Conservation (phyloP, 1,284 basidiomycete genomes). For the Sporisorium sorghi region DNA sequence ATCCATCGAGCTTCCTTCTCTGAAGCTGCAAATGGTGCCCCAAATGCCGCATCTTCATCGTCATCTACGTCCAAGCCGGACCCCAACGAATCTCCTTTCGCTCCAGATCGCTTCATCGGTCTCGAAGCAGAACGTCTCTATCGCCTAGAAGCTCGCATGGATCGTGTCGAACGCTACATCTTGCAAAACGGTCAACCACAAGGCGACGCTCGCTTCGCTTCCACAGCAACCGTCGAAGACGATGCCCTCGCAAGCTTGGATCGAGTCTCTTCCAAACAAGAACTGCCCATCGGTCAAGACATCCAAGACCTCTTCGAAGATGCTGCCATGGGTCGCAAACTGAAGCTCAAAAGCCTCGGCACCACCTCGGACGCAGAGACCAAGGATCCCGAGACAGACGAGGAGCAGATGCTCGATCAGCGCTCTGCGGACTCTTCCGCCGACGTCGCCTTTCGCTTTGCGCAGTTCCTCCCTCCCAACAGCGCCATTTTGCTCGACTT, state of each 20-base stretch:
- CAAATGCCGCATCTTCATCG: conserved; percentile 9
- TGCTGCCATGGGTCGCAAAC: conserved; percentile 47
- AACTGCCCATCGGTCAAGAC: conserved; percentile 27
- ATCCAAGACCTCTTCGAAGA: conserved; percentile 51
- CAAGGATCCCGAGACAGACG: conserved; percentile 41
- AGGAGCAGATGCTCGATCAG: conserved; percentile 46
- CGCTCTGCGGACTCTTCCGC: conserved; percentile 42
- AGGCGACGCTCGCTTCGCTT: conserved; percentile 16
- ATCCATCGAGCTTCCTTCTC: conserved; percentile 28
- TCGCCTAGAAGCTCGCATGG: conserved; percentile 41
- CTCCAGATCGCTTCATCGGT: conserved; percentile 32
- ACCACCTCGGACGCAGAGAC: conserved; percentile 11
- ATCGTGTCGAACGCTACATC: conserved; percentile 32
- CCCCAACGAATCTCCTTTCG: conserved; percentile 15
- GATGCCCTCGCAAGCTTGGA: conserved; percentile 15
- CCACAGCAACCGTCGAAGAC: conserved; percentile 11
- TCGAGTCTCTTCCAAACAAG: conserved; percentile 18
- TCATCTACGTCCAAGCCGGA: conserved; percentile 31
- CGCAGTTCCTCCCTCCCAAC: conserved; percentile 35
- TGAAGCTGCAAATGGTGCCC: conserved; percentile 6
- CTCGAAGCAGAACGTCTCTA: conserved; percentile 37
- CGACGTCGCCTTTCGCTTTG: conserved; percentile 51
- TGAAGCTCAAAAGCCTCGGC: conserved; percentile 37
- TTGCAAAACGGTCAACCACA: conserved; percentile 1
- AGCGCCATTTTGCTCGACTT: conserved; percentile 52